Conservation (phyloP, 1,284 basidiomycete species). For the Rhodofomes roseus region DNA sequence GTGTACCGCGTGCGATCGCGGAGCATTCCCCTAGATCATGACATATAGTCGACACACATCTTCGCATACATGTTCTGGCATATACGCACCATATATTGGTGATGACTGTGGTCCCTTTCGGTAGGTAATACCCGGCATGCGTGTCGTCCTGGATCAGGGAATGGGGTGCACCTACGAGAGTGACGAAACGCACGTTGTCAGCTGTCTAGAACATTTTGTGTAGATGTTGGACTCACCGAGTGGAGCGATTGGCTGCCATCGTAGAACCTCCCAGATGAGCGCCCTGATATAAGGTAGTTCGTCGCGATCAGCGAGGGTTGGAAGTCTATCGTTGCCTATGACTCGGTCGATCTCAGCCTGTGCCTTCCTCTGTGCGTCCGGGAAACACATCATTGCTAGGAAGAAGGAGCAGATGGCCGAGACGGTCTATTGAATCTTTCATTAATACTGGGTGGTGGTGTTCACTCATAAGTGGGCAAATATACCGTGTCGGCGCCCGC, state of each 20-base stretch:
- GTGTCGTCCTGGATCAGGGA: slow-evolving; percentile 15
- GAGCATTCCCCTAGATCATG: slow-evolving; percentile 23
- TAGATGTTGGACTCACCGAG: slow-evolving; percentile 14
- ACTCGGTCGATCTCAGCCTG: slow-evolving; percentile 30
- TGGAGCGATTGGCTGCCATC: slow-evolving; percentile 28
- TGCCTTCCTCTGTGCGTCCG: slow-evolving; percentile 29
- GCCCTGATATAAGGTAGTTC: slow-evolving; percentile 30
- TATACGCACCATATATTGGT: slow-evolving; percentile 20
- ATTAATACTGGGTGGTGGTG: not conserved
- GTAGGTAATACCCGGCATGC: slow-evolving; percentile 26
- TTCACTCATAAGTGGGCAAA: not conserved
- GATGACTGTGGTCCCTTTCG: slow-evolving; percentile 25
- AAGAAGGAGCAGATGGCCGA: slow-evolving; percentile 26
- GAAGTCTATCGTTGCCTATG: slow-evolving; percentile 27
- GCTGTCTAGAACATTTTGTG: too few species aligned
- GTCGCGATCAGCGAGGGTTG: slow-evolving; percentile 26
- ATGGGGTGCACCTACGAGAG: too few species aligned
- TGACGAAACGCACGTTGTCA: too few species aligned
- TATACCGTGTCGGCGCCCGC: slow-evolving; percentile 29
- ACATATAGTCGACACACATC: not conserved
- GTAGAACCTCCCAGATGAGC: slow-evolving; percentile 26
- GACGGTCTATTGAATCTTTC: slow-evolving; percentile 19
- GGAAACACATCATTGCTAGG: slow-evolving; percentile 29
- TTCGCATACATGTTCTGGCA: not conserved
- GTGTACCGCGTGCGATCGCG: slow-evolving; percentile 26